These are phyloP conservation scores for Blepharisma undulans DNA, from an alignment of 169 alveolate genomes.

Conservation along the genomic window DNA sequence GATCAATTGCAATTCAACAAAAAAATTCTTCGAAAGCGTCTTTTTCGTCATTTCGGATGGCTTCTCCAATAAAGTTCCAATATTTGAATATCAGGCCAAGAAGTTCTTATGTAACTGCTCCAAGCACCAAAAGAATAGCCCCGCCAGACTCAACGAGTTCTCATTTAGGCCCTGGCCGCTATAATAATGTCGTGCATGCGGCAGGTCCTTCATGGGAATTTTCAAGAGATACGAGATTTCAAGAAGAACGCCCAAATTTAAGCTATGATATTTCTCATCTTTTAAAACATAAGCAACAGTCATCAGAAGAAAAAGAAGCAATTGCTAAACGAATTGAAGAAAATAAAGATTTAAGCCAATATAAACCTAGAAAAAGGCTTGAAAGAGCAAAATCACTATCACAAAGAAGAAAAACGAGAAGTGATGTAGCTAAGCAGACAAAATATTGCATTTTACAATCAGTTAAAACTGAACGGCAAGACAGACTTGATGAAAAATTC, in stretches of 20 bases:
- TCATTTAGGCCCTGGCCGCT: slow-evolving; percentile 1
- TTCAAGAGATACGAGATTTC: neutral
- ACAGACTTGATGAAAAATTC: neutral
- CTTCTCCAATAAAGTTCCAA: neutral
- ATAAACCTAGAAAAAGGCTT: neutral
- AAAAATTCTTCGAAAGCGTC: neutral
- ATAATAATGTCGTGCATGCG: neutral
- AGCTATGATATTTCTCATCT: neutral
- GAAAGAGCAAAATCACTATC: neutral
- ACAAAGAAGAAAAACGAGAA: neutral
- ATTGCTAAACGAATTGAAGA: neutral
- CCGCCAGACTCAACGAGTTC: neutral
- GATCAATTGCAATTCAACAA: neutral
- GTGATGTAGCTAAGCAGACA: neutral
- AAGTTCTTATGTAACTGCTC: slow-evolving; percentile 12
- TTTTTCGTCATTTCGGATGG: neutral
- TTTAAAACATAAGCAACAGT: neutral
- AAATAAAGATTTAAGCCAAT: neutral
- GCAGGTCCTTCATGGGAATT: neutral
- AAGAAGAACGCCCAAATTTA: neutral
- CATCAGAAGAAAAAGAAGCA: neutral
- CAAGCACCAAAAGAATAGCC: neutral
- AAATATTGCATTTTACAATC: neutral
- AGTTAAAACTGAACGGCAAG: neutral
- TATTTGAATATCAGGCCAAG: slow-evolving; percentile 16